Evolutionary conservation across 2,329 filamentous ascomycete species (phyloP).

Genomic region (Hypoxylon sp.): DNA sequence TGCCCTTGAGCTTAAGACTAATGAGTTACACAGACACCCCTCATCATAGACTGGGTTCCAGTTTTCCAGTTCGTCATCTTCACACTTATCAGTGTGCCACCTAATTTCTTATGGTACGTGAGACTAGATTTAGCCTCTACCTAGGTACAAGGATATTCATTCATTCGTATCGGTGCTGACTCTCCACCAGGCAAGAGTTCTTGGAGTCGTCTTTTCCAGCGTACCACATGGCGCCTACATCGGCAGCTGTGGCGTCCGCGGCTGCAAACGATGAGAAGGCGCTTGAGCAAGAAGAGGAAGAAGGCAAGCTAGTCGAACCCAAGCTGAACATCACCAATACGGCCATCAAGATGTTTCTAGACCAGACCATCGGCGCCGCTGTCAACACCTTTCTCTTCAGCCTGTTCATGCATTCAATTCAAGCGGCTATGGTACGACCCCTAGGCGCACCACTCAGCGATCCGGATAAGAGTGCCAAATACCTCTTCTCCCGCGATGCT

Average conservation of each 20-base stretch:
- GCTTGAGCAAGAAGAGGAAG: slow-evolving; percentile 55
- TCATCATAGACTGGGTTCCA: slow-evolving; percentile 75
- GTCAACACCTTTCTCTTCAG: slow-evolving; percentile 73
- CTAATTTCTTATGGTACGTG: slow-evolving; percentile 84
- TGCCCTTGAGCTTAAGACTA: slow-evolving; percentile 22
- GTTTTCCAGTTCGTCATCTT: slow-evolving; percentile 85
- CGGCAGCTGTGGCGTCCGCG: slow-evolving; percentile 58
- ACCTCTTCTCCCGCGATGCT: slow-evolving; percentile 53
- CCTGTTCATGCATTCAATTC: slow-evolving; percentile 69
- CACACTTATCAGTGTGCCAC: slow-evolving; percentile 79
- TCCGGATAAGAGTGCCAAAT: slow-evolving; percentile 53
- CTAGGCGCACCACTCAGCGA: slow-evolving; percentile 54
- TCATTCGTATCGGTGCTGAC: slow-evolving; percentile 34
- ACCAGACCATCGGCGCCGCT: slow-evolving; percentile 76
- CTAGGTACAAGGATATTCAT: too few relatives aligned
- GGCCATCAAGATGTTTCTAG: slow-evolving; percentile 74
- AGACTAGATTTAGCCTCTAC: not conserved
- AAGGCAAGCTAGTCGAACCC: slow-evolving; percentile 61
- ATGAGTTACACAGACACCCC: slow-evolving; percentile 63
- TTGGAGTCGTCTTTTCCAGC: slow-evolving; percentile 83
- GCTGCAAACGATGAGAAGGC: slow-evolving; percentile 60
- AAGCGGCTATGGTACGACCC: slow-evolving; percentile 61
- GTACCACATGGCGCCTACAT: slow-evolving; percentile 62
- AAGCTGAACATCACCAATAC: slow-evolving; percentile 75
- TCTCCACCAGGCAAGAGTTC: slow-evolving; percentile 75